Base-by-base conservation (phyloP, 306 rosid species). In the Acacia confusa region DNA sequence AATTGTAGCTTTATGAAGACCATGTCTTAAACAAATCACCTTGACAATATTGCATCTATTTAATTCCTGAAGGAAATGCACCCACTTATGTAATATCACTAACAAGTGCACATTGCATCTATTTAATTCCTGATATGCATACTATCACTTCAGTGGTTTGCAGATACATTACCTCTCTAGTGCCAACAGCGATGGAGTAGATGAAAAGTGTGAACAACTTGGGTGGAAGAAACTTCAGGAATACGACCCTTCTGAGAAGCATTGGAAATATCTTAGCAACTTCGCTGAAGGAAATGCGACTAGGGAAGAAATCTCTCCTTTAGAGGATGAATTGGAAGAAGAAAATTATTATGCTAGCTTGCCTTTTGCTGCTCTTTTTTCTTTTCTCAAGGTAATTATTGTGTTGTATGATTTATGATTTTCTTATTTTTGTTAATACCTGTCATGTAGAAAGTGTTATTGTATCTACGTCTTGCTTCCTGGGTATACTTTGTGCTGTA, bases 211-310 rank as follows among this genome's bases (percentile, higher is more conserved):
- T 65, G 95, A 89, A 69, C 87, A 71, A 61, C 88, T 89, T 82
- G 97, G 97, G 72, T 95, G 97, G 95, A 92, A 91, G 90, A 88
- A 87, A 60, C 89, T 92, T 72, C 90, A 88, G 83, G 98, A 92
- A 55, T 95, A 82, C 66, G 82, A 88, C 79, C 94, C 97, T 82
- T 86, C 82, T 83, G 95, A 89, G 87, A 82, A 79, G 76, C 85
- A 88, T 63, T 92, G 97, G 98, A 86, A 92, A 78, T 86, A 89
- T 82, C 95, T 92, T 66, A 78, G 81, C 55, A 28, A 87, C 87
- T 87, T 95, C 81, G 93, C 92, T 38, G 92, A 90, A 79, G 92
- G 91, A 86, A 89, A 74, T 79, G 80, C 82, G 9, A 67, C 86
- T 4, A 86, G 52, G 38, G 95, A 88, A 74, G 91, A 83, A 48